Percentiles rank a stretch among this genome's conserved stretches.
Conservation (phyloP, 2,329 filamentous ascomycete species). For the Calonectria naviculata region DNA sequence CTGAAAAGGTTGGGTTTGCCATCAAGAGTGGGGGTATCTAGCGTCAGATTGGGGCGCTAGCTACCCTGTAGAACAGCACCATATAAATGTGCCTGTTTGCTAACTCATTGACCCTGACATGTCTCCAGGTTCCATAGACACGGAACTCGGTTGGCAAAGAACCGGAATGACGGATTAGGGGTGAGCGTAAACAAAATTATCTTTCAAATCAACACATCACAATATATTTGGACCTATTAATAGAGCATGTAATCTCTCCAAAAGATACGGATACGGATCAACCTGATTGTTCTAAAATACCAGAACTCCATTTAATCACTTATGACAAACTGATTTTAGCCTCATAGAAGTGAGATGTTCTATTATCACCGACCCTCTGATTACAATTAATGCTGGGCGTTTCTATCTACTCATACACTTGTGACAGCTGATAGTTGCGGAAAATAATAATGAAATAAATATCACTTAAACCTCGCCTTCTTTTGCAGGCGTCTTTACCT, state of each 20-base stretch:
- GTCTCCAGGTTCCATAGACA: background rate
- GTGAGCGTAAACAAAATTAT: too few species aligned
- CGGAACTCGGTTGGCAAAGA: background rate
- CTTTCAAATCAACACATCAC: too few species aligned
- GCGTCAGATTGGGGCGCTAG: background rate
- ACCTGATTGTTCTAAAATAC: background rate
- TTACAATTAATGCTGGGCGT: background rate
- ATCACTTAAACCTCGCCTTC: constrained; percentile 34
- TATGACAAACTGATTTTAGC: background rate
- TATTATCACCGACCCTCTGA: background rate
- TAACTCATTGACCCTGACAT: too few species aligned
- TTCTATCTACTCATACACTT: background rate
- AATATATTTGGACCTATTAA: too few species aligned
- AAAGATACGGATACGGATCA: too few species aligned
- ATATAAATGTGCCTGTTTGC: background rate
- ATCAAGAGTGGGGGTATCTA: background rate
- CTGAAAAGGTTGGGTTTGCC: background rate
- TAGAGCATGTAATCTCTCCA: too few species aligned
- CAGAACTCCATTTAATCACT: too few species aligned
- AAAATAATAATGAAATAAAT: background rate
- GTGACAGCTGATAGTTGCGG: too few species aligned
- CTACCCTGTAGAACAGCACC: background rate
- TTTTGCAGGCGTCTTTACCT: constrained; percentile 44
- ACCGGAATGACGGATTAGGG: background rate
- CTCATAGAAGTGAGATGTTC: constrained; percentile 3